phyloP scores from a whole-genome alignment of 768 basidiomycete species.

The Porphyrellus cyaneotinctus region DNA sequence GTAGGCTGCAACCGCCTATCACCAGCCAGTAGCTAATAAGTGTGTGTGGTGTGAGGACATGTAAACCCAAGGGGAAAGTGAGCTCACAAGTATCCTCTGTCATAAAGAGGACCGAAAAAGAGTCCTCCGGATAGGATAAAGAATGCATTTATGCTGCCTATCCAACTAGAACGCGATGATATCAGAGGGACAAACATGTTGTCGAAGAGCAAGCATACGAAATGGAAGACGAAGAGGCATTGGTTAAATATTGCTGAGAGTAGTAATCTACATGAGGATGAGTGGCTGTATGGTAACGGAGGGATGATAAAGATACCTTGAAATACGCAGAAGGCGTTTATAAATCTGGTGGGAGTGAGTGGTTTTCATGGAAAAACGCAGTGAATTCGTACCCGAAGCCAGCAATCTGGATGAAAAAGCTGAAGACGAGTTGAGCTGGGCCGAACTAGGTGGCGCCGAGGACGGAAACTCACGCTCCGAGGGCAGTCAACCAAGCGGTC shows the following conservation, averaged over 20 bases:
- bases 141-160: constrained; percentile 48
- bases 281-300: neutral
- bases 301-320: constrained; percentile 27
- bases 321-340: constrained; percentile 38
- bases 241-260: constrained; percentile 33
- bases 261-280: constrained; percentile 34
- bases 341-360: constrained; percentile 22
- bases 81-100: constrained; percentile 48
- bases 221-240: constrained; percentile 34
- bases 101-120: constrained; percentile 47
- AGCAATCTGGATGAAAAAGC: constrained; percentile 35
- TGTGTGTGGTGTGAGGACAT: neutral
- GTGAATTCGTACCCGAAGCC: constrained; percentile 33
- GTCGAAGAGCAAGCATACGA: constrained; percentile 25
- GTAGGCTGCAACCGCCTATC: constrained; percentile 42
- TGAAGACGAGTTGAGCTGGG: constrained; percentile 9
- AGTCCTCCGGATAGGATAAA: constrained; percentile 42
- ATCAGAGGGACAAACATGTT: neutral
- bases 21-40: constrained; percentile 39
- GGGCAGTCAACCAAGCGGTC: constrained; percentile 23
- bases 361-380: neutral
- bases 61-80: neutral
- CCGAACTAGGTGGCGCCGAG: neutral
- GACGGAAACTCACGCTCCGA: constrained; percentile 20
- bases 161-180: constrained; percentile 29